Percentiles rank a stretch among this genome's conserved stretches.
Evolutionary conservation across 208 protist genomes (phyloP).

Genomic region (Strigomonas galati): DNA sequence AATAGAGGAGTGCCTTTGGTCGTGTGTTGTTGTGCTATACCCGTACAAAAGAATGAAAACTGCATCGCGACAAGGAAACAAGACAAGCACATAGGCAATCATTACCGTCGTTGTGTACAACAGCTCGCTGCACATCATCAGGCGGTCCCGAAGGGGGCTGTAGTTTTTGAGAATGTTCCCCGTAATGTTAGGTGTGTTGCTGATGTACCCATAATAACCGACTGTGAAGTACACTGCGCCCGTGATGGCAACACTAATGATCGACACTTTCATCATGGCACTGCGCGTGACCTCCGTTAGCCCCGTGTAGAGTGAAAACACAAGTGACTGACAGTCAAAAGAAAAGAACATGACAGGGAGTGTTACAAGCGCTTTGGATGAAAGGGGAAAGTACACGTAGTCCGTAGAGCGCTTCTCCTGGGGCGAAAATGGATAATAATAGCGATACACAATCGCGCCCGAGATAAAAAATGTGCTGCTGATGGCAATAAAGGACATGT

Average conservation of each 20-base stretch:
- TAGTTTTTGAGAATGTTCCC: conserved; percentile 78
- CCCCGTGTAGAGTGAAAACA: conserved; percentile 58
- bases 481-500: conserved; percentile 49
- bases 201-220: conserved; percentile 62
- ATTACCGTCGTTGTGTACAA: conserved; percentile 58
- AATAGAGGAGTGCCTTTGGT: conserved; percentile 32
- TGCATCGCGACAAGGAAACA: conserved; percentile 62
- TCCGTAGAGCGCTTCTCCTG: not conserved
- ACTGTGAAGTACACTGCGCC: conserved; percentile 49
- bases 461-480: conserved; percentile 53
- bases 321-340: conserved; percentile 71
- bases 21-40: conserved; percentile 27
- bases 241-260: conserved; percentile 45
- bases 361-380: conserved; percentile 29
- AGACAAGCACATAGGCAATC: conserved; percentile 59
- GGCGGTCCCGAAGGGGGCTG: conserved; percentile 41
- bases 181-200: conserved; percentile 39
- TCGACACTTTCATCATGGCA: conserved; percentile 55
- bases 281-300: conserved; percentile 24
- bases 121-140: conserved; percentile 41
- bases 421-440: conserved; percentile 36
- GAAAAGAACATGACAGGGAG: conserved; percentile 72
- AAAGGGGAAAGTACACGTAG: conserved; percentile 42
- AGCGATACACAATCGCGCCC: conserved; percentile 53
- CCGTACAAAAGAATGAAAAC: conserved; percentile 55